A percentile compares a stretch with the other conserved stretches of the same genome.
Conservation (phyloP, 73 alveolate genomes). For the Paramecium pentaurelia region DNA sequence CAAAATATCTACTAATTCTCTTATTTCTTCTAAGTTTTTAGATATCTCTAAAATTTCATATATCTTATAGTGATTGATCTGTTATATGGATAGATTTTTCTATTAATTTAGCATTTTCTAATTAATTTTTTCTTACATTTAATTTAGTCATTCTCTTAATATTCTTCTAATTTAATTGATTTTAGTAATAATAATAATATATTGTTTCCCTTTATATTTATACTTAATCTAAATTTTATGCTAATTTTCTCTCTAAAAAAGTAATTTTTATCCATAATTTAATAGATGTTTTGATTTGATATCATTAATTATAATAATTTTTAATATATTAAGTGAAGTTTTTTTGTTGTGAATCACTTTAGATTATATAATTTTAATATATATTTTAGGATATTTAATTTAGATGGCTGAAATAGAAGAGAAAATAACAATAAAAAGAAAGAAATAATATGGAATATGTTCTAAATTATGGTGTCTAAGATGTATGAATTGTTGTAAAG, state of each 20-base stretch:
- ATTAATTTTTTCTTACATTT: not conserved
- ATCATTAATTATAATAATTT: no score
- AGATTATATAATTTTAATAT: not conserved
- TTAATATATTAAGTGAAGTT: no score
- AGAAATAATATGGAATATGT: constrained; percentile 20
- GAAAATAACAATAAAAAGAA: constrained; percentile 4
- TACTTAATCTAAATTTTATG: not conserved
- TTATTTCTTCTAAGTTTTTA: not conserved
- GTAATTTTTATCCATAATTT: not conserved
- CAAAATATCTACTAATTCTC: not conserved
- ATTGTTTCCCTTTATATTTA: not conserved
- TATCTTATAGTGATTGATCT: not conserved
- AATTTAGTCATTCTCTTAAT: constrained; percentile 34
- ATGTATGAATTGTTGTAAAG: constrained; percentile 56
- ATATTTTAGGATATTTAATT: not conserved
- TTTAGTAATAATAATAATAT: not conserved
- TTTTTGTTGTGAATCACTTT: not conserved
- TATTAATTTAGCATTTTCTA: not conserved
- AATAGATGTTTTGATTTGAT: not conserved
- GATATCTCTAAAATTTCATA: not conserved
- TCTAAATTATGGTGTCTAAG: constrained; percentile 42
- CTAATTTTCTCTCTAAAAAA: not conserved
- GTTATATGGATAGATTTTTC: not conserved
- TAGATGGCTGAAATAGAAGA: not conserved
- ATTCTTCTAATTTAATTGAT: not conserved